Conservation (phyloP, 2,329 filamentous ascomycete species). For the Neurospora crassa region DNA sequence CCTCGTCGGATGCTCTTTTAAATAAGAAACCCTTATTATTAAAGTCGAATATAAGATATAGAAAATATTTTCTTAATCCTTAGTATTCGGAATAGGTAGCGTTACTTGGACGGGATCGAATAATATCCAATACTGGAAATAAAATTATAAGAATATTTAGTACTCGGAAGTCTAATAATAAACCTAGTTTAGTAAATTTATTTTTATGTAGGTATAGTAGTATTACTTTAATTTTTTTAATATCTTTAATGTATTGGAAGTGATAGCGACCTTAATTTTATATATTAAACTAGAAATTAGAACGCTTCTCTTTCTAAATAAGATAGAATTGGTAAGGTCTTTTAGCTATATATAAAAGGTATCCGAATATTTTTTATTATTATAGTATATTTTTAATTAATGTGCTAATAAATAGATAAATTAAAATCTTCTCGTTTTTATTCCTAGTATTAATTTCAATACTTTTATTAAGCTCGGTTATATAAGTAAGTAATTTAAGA, state of each 20-base stretch:
- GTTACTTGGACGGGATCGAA: neutral
- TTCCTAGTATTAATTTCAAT: neutral
- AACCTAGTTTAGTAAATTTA: neutral
- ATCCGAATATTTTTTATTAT: neutral
- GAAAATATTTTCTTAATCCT: no score
- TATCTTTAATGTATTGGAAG: neutral
- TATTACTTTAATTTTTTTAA: neutral
- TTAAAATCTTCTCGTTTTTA: neutral
- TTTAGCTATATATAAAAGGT: neutral
- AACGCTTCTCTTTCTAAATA: neutral
- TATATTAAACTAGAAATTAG: neutral
- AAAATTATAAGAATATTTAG: neutral
- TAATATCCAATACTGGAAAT: neutral
- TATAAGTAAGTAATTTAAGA: neutral
- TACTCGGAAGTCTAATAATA: neutral
- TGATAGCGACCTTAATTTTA: neutral
- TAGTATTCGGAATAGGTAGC: neutral
- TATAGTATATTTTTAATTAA: neutral
- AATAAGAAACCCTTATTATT: neutral
- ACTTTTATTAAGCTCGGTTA: neutral
- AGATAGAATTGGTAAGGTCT: neutral
- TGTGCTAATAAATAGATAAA: neutral
- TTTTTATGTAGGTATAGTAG: neutral
- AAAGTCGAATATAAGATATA: neutral
- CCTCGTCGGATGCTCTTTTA: neutral